Evolutionary conservation across 805 yeast species (phyloP).

Genomic region (Jamesozyma rosinii): DNA sequence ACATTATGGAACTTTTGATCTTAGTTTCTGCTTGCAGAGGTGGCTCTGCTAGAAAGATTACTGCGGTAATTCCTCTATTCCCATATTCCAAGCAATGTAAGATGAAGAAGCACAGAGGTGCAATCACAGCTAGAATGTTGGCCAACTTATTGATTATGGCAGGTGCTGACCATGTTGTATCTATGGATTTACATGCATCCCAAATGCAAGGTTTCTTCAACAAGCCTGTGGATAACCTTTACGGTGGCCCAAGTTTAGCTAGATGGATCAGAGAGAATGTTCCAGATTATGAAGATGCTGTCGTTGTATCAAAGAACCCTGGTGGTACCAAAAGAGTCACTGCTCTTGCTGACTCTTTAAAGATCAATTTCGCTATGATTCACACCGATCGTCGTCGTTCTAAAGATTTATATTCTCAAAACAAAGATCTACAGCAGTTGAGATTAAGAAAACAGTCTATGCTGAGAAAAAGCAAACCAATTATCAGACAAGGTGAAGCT

Average conservation of each 20-base stretch:
- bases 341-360: slow-evolving; percentile 90
- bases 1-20: slow-evolving; percentile 90
- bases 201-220: slow-evolving; percentile 99
- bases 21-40: slow-evolving; percentile 93
- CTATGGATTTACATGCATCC: slow-evolving; percentile 92
- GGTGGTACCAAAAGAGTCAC: slow-evolving; percentile 98
- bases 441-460: slow-evolving; percentile 41
- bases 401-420: slow-evolving; percentile 47
- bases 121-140: slow-evolving; percentile 95
- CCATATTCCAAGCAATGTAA: slow-evolving; percentile 96
- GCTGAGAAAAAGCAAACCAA: slow-evolving; percentile 38
- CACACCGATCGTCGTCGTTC: slow-evolving; percentile 94
- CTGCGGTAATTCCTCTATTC: slow-evolving; percentile 92
- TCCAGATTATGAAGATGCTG: slow-evolving; percentile 76
- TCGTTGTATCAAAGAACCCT: slow-evolving; percentile 96
- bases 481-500: slow-evolving; percentile 34
- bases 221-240: slow-evolving; percentile 92
- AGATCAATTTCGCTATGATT: slow-evolving; percentile 96
- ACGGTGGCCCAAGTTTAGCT: slow-evolving; percentile 93
- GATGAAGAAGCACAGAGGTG: slow-evolving; percentile 98
- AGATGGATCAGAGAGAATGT: slow-evolving; percentile 91
- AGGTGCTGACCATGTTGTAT: slow-evolving; percentile 96
- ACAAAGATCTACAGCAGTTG: slow-evolving; percentile 29
- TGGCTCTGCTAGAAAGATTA: slow-evolving; percentile 95
- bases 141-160: slow-evolving; percentile 94